These are phyloP conservation scores for Botrytis porri DNA, from an alignment of 2,329 filamentous ascomycete species.

Conservation along the genomic window DNA sequence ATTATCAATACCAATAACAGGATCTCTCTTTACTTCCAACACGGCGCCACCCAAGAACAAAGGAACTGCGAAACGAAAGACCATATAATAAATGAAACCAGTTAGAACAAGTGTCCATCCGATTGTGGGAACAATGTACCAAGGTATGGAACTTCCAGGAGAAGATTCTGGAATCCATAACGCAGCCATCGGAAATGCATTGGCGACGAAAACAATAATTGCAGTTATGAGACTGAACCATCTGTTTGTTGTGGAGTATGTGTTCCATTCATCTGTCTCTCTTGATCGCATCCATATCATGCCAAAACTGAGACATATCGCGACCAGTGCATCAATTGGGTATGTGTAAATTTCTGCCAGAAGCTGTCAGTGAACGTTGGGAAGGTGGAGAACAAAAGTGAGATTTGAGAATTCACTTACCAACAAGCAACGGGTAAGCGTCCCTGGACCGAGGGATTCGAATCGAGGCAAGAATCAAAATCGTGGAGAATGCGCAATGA, in stretches of 20 bases:
- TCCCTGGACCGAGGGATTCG: conserved; percentile 2
- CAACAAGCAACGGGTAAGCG: conserved; percentile 19
- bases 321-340: conserved; percentile 40
- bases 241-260: not conserved
- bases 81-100: conserved; percentile 5
- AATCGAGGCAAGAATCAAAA: conserved; percentile 22
- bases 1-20: not conserved
- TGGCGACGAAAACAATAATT: conserved; percentile 15
- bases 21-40: conserved; percentile 2
- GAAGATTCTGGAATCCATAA: conserved; percentile 10
- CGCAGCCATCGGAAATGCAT: not conserved
- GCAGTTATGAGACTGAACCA: conserved; percentile 17
- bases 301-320: conserved; percentile 23
- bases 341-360: conserved; percentile 40
- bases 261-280: conserved; percentile 8
- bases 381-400: not conserved
- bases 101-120: conserved; percentile 11
- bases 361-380: conserved; percentile 34
- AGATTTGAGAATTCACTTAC: not conserved
- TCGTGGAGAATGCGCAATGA: conserved; percentile 23
- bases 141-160: not conserved
- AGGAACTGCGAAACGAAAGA: conserved; percentile 4
- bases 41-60: not conserved
- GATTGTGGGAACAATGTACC: conserved; percentile 19
- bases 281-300: conserved; percentile 12